Evolutionary conservation across 345 rosid species (phyloP).

Genomic region (Anacardium occidentale): DNA sequence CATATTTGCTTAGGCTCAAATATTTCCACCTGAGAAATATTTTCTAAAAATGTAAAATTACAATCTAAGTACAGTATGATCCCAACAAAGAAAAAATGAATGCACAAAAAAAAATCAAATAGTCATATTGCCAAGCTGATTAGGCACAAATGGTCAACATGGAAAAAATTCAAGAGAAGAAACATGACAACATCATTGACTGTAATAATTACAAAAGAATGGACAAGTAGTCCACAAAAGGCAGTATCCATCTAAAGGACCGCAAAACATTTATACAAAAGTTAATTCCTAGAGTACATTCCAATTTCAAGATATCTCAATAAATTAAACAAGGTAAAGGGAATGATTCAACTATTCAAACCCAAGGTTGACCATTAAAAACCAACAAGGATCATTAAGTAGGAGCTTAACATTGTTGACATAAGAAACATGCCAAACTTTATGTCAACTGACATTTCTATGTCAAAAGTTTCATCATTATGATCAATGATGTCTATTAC

Average conservation of each 20-base stretch:
- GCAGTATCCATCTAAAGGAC: too few species aligned
- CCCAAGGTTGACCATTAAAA: background rate
- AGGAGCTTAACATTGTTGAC: background rate
- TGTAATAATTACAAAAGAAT: too few species aligned
- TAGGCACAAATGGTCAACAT: background rate
- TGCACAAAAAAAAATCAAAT: background rate
- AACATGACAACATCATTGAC: too few species aligned
- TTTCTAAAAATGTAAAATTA: background rate
- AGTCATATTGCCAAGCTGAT: background rate
- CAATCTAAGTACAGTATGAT: background rate
- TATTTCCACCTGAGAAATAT: conserved; percentile 57
- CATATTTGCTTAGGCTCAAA: conserved; percentile 41
- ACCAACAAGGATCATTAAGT: background rate
- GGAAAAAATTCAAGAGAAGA: background rate
- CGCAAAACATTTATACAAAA: too few species aligned
- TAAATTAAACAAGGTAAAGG: background rate
- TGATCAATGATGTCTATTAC: too few species aligned
- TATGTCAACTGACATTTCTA: background rate
- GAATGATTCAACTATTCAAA: background rate
- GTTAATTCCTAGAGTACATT: too few species aligned
- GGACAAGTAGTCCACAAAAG: too few species aligned
- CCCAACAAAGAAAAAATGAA: background rate
- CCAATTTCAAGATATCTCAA: background rate
- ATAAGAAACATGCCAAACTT: too few species aligned
- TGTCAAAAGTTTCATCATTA: background rate